Evolutionary conservation across 441 rosid species (phyloP).

Genomic region (Aquilaria agallochum): DNA sequence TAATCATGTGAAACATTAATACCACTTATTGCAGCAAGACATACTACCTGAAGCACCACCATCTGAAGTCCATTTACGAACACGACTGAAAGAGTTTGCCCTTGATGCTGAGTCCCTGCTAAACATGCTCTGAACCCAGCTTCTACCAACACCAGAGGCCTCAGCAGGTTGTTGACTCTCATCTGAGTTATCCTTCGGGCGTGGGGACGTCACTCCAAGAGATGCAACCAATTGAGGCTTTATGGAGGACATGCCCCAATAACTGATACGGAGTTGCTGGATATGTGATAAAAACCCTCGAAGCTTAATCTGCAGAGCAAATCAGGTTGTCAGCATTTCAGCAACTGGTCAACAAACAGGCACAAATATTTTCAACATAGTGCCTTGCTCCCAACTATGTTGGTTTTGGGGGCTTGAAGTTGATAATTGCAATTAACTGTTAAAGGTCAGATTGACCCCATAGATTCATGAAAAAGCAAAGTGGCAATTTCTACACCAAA

Average conservation of each 20-base stretch:
- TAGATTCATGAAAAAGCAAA: too few relatives aligned
- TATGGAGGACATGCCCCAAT: constrained; percentile 87
- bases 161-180: constrained; percentile 91
- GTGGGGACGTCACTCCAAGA: constrained; percentile 84
- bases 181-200: constrained; percentile 63
- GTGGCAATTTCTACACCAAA: too few relatives aligned
- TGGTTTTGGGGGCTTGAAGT: too few relatives aligned
- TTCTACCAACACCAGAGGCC: constrained; percentile 93
- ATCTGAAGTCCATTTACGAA: constrained; percentile 82
- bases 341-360: not conserved
- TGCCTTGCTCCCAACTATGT: too few relatives aligned
- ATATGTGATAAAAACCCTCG: constrained; percentile 93
- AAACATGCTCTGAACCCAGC: constrained; percentile 99
- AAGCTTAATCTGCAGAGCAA: constrained; percentile 76
- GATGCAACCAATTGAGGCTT: constrained; percentile 59
- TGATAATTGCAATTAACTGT: too few relatives aligned
- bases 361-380: not conserved
- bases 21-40: constrained; percentile 17
- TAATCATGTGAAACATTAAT: not conserved
- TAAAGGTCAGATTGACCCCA: too few relatives aligned
- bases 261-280: constrained; percentile 88
- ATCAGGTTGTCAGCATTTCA: constrained; percentile 13
- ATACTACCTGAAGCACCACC: constrained; percentile 55
- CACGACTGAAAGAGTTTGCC: constrained; percentile 71
- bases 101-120: constrained; percentile 87